Evolutionary conservation across 73 alveolate genomes (phyloP), one percentile per base, ranked within the genome.

Genomic region (Paramecium biaurelia): DNA sequence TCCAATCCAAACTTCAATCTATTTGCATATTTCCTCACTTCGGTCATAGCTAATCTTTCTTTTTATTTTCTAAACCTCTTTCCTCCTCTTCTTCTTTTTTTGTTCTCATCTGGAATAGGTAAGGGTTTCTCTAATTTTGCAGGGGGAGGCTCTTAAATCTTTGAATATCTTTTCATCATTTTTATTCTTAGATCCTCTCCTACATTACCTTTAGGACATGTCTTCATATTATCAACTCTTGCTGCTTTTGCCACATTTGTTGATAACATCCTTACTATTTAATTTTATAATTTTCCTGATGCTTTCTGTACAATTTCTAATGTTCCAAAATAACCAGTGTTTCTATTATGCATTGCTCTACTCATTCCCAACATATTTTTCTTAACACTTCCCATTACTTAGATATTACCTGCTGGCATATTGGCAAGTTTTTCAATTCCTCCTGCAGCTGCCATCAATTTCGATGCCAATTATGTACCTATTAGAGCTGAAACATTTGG

Each of bases 221-320:
- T 85, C 47, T 94, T 94, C 70, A 87, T 94, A 59, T 95, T 90
- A 95, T 98, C 99, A 30, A 96, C 93, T 84, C 99, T 93, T n/a
- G 99, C 99, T 4, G 99, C 99, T 56, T 96, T 95, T n/a, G 99
- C 99, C 1, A 98, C 95, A 84, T 98, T 96, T 68, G 97, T 97
- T 11, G 99, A 89, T 56, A 97, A 93, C 98, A 97, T 98, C 92
- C 99, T 95, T 18, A 98, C 95, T 32, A 95, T 95, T 92, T 97
- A 94, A 85, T 92, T 98, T 76, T 95, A 86, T 85, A 92, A 82
- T 10, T 95, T 92, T 18, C 92, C 95, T 18, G 96, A 97, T 14
- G 99, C 97, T 58, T 88, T 96, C 85, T 93, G 74, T 74, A 95
- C 97, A 90, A 96, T 92, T 34, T 96, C 97, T 23, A 93, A 92